These are phyloP conservation scores for Nissolia schottii DNA, from an alignment of 306 rosid genomes.

Conservation along the genomic window DNA sequence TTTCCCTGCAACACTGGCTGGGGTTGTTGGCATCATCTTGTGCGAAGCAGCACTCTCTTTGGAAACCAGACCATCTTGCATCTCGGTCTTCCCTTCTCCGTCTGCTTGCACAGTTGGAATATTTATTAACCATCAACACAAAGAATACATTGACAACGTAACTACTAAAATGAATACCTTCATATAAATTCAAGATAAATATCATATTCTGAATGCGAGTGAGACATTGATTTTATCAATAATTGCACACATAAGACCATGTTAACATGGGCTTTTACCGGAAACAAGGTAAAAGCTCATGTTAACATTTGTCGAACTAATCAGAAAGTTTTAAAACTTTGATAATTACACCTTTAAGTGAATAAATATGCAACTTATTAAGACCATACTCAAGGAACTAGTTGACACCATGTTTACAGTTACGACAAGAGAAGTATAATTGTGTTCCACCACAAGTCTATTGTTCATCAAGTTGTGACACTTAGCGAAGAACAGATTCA, in stretches of 20 bases:
- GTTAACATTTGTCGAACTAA: not conserved
- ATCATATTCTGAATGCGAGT: not conserved
- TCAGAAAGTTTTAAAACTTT: not conserved
- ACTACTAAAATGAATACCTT: not conserved
- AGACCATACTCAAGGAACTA: not conserved
- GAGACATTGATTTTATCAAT: not conserved
- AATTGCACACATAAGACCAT: not conserved
- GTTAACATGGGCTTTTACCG: not conserved
- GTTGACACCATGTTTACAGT: slow-evolving; percentile 4
- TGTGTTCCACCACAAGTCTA: slow-evolving; percentile 20
- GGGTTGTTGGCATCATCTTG: slow-evolving; percentile 30
- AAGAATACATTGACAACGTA: not conserved
- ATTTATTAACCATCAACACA: slow-evolving; percentile 11
- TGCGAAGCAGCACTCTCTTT: slow-evolving; percentile 39
- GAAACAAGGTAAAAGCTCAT: not conserved
- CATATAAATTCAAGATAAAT: not conserved
- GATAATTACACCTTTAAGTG: not conserved
- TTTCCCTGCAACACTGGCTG: slow-evolving; percentile 38
- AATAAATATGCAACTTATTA: not conserved
- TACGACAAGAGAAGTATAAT: slow-evolving; percentile 2
- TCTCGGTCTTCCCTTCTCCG: slow-evolving; percentile 59
- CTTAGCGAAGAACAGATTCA: slow-evolving; percentile 29
- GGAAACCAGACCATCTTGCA: slow-evolving; percentile 33
- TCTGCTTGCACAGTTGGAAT: slow-evolving; percentile 33
- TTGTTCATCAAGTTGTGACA: slow-evolving; percentile 22